Evolutionary conservation across 306 rosid genomes (phyloP), one percentile per base, ranked within the genome.

Genomic region (Vigna mungo): DNA sequence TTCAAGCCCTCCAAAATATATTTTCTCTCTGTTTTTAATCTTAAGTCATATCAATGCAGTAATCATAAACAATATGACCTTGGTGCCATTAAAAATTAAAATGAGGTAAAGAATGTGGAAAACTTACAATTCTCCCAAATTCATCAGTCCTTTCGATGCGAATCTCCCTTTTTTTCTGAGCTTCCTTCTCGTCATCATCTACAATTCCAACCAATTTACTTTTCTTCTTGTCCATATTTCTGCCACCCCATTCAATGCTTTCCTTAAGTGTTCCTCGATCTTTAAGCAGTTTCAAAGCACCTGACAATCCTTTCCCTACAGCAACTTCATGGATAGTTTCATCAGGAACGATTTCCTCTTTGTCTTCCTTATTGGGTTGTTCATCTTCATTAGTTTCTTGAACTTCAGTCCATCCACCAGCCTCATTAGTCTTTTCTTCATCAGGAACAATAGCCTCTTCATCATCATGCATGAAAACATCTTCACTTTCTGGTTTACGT

Each of bases 221-320:
- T 84, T 91, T 95, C 82, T 93, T 95, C 89, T 95, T 95, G 79
- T 95, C 99, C 99, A 95, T 92, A 87, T 92, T 95, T 87, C 97
- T 92, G 76, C 99, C 99, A 81, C 99, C 97, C 97, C 97, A 95
- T 59, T 95, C 97, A 68, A 91, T 66, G 78, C 84, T 89, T 87
- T 95, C 97, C 85, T 95, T 95, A 48, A 95, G 96, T 36, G 95
- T 89, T 55, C 97, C 99, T 73, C 99, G 89, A 1, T 92, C 97
- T 82, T 95, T 88, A 81, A 95, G 96, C 56, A 95, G 87, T 85
- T 82, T 88, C 81, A 95, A 78, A n/a, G 82, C 97, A 81, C 97
- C 91, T 16, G 97, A 90, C 74, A 95, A 80, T 61, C 97, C 97
- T 78, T 95, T 95, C 67, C 99, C 97, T 3, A 95, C 91, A 0